Base-by-base conservation (phyloP, 1,284 basidiomycete genomes). In the Fistulina hepatica region DNA sequence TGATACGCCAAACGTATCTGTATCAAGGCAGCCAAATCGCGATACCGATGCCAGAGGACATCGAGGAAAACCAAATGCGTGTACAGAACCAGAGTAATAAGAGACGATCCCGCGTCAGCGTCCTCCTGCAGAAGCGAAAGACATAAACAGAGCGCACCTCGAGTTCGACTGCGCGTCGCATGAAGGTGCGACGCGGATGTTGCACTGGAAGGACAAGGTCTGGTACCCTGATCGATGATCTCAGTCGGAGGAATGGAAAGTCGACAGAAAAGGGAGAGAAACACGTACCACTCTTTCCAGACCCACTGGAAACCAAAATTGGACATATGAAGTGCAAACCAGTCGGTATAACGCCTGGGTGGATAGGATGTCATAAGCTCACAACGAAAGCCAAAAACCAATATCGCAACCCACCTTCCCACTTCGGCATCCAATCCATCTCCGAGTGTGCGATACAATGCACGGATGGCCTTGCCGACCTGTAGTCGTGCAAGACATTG, bases 281-380 rank as follows among this genome's bases (percentile, higher is more conserved):
- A 22, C 5, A 60, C 76, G 31, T 45, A 92, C 94, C 95, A 99
- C 70, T 98, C 95, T 52, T 91, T 92, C 95, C 95, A 99, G n/a
- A 93, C 91, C 95, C 95, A 99, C 50, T 82, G 79, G 64, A 97
- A 98, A 15, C 83, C 84, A 59, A 98, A 99, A 63, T 98, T 99
- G 50, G 86, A 92, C 73, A 98, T 83, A 52, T 99, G 95, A 2
- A 88, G 72, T 5, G 89, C 76, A 52, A 97, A 97, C 95, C 95
- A 98, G 48, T 95, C 91, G 0, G 86, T 76, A 42, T 92, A 84
- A 15, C 90, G 69, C 39, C 79, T 70, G 0, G 82, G n/a, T n/a
- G n/a, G n/a, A n/a, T n/a, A n/a, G n/a, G n/a, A n/a, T n/a, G n/a
- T n/a, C n/a, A n/a, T n/a, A n/a, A n/a, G n/a, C n/a, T n/a, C n/a